Conservation (phyloP, 768 basidiomycete genomes). For the Galerina marginata region DNA sequence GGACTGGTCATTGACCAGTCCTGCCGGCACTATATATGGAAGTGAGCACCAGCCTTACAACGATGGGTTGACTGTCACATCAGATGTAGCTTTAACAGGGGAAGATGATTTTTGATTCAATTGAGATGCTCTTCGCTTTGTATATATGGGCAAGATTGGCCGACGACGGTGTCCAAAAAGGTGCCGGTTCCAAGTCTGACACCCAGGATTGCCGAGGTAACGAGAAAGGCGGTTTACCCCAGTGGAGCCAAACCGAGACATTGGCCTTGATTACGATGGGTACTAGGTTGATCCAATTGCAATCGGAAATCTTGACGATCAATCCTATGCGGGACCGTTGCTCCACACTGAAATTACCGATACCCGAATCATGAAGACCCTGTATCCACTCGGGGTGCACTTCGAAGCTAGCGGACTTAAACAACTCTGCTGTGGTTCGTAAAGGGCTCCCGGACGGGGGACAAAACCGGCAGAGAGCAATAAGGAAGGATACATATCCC, state of each 20-base stretch:
- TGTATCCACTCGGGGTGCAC: neutral
- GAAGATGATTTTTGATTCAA: too few species aligned
- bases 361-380: neutral
- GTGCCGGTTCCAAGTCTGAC: neutral
- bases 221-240: neutral
- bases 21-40: too few species aligned
- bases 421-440: neutral
- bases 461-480: conserved; percentile 6
- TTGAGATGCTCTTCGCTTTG: too few species aligned
- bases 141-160: too few species aligned
- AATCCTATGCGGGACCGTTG: neutral
- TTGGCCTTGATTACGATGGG: neutral
- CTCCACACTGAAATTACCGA: too few species aligned
- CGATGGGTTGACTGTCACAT: too few species aligned
- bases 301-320: neutral
- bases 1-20: too few species aligned
- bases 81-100: too few species aligned
- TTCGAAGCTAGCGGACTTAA: neutral
- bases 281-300: neutral
- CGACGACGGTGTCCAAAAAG: neutral
- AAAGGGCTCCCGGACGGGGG: neutral
- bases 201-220: neutral
- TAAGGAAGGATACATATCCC: conserved; percentile 13
- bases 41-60: too few species aligned
- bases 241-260: neutral